Base-by-base conservation (phyloP, 1,284 basidiomycete genomes). In the Microbotryum silenes-acaulis region DNA sequence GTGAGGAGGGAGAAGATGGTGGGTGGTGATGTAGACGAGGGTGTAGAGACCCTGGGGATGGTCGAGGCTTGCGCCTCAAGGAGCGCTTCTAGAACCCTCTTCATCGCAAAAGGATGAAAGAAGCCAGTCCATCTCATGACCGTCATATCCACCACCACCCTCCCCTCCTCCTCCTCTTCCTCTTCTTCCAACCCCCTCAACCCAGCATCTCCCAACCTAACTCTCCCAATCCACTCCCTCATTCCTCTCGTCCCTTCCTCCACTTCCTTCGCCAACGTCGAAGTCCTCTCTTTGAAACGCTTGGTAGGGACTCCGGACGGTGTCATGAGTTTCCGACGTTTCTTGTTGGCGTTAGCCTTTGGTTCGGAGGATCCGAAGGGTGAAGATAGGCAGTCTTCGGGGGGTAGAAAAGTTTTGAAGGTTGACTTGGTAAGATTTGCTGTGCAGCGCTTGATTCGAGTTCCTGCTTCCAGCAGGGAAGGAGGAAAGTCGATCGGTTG, bases 161-260 rank as follows among this genome's bases (percentile, higher is more conserved):
- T 18, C 0, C 60, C 66, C 59, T 56, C 56, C 21, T 53, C 33
- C 4, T 49, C 59, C 10, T 60, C 57, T 0, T 52, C 57, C 4
- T 51, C 27, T 6, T 27, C 27, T 27, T 27, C 29, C 10, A 14
- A n/a, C 6, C 44, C 14, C 57, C 56, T 4, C 57, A 2, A 27
- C n/a, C 37, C 3, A 65, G 10, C 42, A 52, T 50, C 5, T 53
- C 60, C 61, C 16, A 63, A 37, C 20, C 21, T 6, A 8, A 46
- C 59, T 1, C 60, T 44, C 7, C 66, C 66, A 10, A 59, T 16
- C 66, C 66, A 68, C n/a, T 68, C 66, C 20, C 55, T 51, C 21
- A 29, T 63, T 51, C 58, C 57, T 60, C 37, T 42, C 37, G 12
- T 42, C 37, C 12, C 16, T 16, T 42, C 37, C 3, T 42, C 37